A percentile compares a stretch with the other conserved stretches of the same genome.
Conservation (phyloP, 805 yeast genomes). For the Teunomyces atbi region DNA sequence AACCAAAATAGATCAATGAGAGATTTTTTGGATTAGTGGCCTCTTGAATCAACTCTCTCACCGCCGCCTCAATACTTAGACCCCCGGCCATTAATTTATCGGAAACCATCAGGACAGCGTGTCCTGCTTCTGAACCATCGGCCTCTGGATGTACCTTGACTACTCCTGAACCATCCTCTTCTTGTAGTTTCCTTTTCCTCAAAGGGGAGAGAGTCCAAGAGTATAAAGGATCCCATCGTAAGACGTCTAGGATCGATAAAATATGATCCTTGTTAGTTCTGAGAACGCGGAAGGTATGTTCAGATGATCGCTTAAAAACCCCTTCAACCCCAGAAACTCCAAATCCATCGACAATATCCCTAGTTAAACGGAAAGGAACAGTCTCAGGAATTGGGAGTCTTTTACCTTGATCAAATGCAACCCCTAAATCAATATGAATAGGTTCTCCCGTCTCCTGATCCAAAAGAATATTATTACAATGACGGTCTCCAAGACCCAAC, state of each 20-base stretch:
- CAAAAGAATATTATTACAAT: conserved; percentile 83
- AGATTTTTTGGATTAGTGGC: conserved; percentile 70
- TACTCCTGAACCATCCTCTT: conserved; percentile 23
- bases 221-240: conserved; percentile 90
- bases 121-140: conserved; percentile 70
- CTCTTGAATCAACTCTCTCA: conserved; percentile 73
- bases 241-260: conserved; percentile 76
- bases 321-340: conserved; percentile 88
- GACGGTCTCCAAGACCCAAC: conserved; percentile 93
- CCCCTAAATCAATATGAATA: conserved; percentile 93
- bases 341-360: conserved; percentile 90
- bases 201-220: conserved; percentile 87
- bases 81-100: conserved; percentile 66
- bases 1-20: conserved; percentile 75
- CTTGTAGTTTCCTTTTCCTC: conserved; percentile 54
- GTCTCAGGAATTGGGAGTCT: conserved; percentile 83
- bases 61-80: conserved; percentile 79
- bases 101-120: conserved; percentile 72
- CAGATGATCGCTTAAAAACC: conserved; percentile 68
- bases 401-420: conserved; percentile 93
- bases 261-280: conserved; percentile 67
- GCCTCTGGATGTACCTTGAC: conserved; percentile 22
- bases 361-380: conserved; percentile 88
- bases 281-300: conserved; percentile 66
- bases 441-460: conserved; percentile 87